Evolutionary conservation across 2,329 filamentous ascomycete genomes (phyloP).

Genomic region (Cordyceps javanica): DNA sequence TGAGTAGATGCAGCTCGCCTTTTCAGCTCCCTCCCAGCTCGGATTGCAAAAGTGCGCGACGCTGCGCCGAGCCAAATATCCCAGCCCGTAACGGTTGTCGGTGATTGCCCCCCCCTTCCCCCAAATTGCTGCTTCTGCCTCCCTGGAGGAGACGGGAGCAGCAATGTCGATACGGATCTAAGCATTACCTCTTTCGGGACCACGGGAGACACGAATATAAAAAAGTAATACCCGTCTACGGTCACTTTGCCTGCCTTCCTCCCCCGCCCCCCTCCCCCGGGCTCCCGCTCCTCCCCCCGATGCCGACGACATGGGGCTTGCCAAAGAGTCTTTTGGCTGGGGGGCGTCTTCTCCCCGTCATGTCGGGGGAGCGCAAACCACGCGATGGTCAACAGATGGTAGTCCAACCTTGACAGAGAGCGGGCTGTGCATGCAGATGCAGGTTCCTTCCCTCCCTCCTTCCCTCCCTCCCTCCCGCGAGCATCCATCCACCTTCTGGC

Average conservation of each 20-base stretch:
- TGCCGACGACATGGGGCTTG: no score
- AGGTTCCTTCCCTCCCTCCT: not conserved
- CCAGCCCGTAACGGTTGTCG: not conserved
- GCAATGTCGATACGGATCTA: not conserved
- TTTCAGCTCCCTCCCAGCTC: constrained; percentile 3
- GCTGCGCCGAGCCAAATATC: not conserved
- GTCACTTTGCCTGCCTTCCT: no score
- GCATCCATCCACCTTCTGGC: not conserved
- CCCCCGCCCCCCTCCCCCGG: no score
- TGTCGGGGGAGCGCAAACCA: not conserved
- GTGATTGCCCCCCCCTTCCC: not conserved
- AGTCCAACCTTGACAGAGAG: not conserved
- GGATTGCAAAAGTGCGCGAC: no score
- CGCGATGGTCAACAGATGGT: not conserved
- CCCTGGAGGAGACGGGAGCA: no score
- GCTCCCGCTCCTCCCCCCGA: not conserved
- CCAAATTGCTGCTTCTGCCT: no score
- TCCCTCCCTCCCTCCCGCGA: not conserved
- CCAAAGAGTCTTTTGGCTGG: no score
- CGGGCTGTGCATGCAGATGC: constrained; percentile 3
- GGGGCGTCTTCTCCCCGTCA: no score
- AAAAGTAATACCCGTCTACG: no score
- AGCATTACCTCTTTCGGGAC: not conserved
- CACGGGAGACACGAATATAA: not conserved
- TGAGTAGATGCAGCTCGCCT: constrained; percentile 5